These are phyloP conservation scores for Trichosporon coremiiforme DNA, from an alignment of 1,284 basidiomycete genomes.

Conservation along the genomic window DNA sequence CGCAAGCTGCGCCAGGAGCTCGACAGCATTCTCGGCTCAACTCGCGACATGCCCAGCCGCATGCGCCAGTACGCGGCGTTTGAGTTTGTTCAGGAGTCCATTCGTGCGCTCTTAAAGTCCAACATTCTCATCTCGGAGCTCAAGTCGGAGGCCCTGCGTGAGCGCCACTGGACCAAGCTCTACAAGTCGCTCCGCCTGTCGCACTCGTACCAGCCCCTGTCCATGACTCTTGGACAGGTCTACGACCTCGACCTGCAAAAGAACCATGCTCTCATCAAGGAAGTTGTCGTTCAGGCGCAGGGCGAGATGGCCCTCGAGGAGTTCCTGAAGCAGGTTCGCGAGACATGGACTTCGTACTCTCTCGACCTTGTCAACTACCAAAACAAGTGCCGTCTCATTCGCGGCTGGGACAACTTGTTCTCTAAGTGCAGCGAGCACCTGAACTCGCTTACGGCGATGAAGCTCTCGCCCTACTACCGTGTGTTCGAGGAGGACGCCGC, in stretches of 20 bases:
- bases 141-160: slow-evolving; percentile 95
- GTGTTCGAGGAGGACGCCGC: slow-evolving; percentile 93
- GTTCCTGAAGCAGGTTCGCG: slow-evolving; percentile 92
- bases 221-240: slow-evolving; percentile 93
- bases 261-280: slow-evolving; percentile 88
- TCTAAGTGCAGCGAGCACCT: slow-evolving; percentile 94
- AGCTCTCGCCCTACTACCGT: slow-evolving; percentile 94
- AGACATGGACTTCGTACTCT: slow-evolving; percentile 94
- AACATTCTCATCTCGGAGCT: slow-evolving; percentile 87
- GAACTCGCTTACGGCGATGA: slow-evolving; percentile 96
- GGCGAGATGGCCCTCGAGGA: slow-evolving; percentile 97
- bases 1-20: slow-evolving; percentile 93
- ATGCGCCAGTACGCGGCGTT: slow-evolving; percentile 99
- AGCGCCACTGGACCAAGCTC: slow-evolving; percentile 97
- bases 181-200: slow-evolving; percentile 83
- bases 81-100: slow-evolving; percentile 92
- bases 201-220: slow-evolving; percentile 66
- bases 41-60: slow-evolving; percentile 96
- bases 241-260: slow-evolving; percentile 95
- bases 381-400: slow-evolving; percentile 95
- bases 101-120: slow-evolving; percentile 83
- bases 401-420: slow-evolving; percentile 97
- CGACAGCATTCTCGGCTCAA: slow-evolving; percentile 82
- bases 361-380: slow-evolving; percentile 98
- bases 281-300: slow-evolving; percentile 95